Conservation (phyloP, 1,284 basidiomycete species). For the Sparassis latifolia region DNA sequence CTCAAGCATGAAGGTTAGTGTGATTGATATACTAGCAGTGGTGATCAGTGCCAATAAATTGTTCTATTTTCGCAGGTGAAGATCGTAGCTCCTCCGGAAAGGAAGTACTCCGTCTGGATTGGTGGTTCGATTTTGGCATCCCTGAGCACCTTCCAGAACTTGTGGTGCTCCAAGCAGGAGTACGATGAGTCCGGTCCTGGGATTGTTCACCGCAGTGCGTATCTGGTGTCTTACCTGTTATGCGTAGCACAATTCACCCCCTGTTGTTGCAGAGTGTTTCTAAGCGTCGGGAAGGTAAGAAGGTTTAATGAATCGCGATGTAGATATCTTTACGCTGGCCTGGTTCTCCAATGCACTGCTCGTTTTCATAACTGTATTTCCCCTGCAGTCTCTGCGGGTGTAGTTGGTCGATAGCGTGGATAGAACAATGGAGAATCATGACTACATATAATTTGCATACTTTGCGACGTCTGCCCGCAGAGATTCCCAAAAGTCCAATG, state of each 20-base stretch:
- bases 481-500: too few relatives aligned
- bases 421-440: not conserved
- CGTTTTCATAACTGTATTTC: not conserved
- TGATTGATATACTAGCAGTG: not conserved
- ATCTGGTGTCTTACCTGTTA: not conserved
- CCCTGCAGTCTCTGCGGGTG: not conserved
- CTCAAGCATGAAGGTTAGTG: slow-evolving; percentile 79
- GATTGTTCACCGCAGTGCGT: slow-evolving; percentile 74
- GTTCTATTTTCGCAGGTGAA: slow-evolving; percentile 59
- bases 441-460: too few relatives aligned
- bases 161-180: slow-evolving; percentile 91
- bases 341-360: slow-evolving; percentile 13
- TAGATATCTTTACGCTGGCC: slow-evolving; percentile 18
- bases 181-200: slow-evolving; percentile 86
- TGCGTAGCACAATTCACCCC: not conserved
- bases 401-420: not conserved
- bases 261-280: slow-evolving; percentile 16
- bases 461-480: too few relatives aligned
- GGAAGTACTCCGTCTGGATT: slow-evolving; percentile 98
- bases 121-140: slow-evolving; percentile 97
- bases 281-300: slow-evolving; percentile 20
- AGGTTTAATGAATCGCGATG: slow-evolving; percentile 19
- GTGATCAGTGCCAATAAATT: too few relatives aligned
- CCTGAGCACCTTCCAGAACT: slow-evolving; percentile 92
- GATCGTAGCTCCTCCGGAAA: slow-evolving; percentile 88